These are phyloP conservation scores for Phialophora verrucosa DNA, from an alignment of 2,329 filamentous ascomycete genomes.

Conservation along the genomic window DNA sequence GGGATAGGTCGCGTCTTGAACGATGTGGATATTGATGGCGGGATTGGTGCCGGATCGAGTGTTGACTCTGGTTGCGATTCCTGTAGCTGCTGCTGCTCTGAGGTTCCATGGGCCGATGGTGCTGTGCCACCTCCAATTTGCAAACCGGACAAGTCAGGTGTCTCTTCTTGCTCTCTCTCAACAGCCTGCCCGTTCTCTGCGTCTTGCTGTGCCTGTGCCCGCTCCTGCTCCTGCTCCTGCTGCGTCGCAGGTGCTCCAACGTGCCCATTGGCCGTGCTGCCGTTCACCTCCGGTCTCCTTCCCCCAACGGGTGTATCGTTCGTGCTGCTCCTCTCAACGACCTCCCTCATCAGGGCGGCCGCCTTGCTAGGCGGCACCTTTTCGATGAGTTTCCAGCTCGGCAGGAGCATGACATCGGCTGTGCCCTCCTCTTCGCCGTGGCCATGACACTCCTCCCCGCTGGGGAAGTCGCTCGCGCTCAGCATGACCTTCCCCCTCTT, in stretches of 20 bases:
- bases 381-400: conserved; percentile 38
- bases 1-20: conserved; percentile 65
- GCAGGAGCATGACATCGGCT: conserved; percentile 36
- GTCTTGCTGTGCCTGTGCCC: not conserved
- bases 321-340: conserved; percentile 33
- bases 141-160: conserved; percentile 20
- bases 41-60: conserved; percentile 22
- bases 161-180: conserved; percentile 6
- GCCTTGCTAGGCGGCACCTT: conserved; percentile 36
- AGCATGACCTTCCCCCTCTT: conserved; percentile 38
- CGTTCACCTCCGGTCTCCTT: conserved; percentile 2
- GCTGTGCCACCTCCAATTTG: conserved; percentile 21
- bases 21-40: conserved; percentile 23
- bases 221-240: conserved; percentile 1
- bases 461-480: conserved; percentile 38
- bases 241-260: not conserved
- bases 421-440: conserved; percentile 28
- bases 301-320: conserved; percentile 26
- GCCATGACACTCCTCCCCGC: conserved; percentile 23
- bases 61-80: conserved; percentile 3
- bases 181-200: conserved; percentile 1
- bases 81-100: conserved; percentile 16
- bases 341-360: conserved; percentile 31
- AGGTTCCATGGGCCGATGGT: conserved; percentile 18
- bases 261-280: conserved; percentile 5